Evolutionary conservation across 768 basidiomycete genomes (phyloP), one percentile per base, ranked within the genome.

Genomic region (Mycena olivaceomarginata): DNA sequence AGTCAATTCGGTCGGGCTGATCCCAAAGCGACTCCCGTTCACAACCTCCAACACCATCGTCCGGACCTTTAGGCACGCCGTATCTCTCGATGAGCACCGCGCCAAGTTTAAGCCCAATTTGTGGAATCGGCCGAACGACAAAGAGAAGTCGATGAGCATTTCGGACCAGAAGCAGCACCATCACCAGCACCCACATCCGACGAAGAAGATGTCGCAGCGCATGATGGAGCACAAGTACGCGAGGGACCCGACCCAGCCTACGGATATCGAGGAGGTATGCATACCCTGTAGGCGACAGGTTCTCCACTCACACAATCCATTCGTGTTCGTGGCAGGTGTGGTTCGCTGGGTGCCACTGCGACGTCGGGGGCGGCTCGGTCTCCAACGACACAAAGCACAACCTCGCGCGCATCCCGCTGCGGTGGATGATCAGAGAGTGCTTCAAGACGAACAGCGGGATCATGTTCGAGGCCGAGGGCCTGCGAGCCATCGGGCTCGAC

Each of bases 401-500:
- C 15, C 87, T 93, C 3, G 88, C 92, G 7, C 88, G 90, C 46
- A 90, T 92, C 45, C 83, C 91, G 1, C 85, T 93, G 5, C 87
- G 90, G 1, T 93, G 94, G 94, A 94, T 95, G 93, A 86, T 95
- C 73, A 90, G 94, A 51, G 90, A 95, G 80, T 91, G 90, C 76
- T 92, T 94, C 88, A 86, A 86, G 66, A 82, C 89, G 9, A 80
- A 91, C 4, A 87, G 87, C 1, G 93, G 93, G 0, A 92, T 94
- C 77, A 85, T 93, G 80, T 94, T 94, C 85, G 84, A 89, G 22
- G 79, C 86, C 2, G 86, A 87, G 31, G 85, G 84, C 22, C 85
- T 93, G 53, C 83, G 82, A 20, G 74, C 82, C 5, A 82, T 90
- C 12, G 89, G 92, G 0, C 67, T 92, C 60, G 87, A 91, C 57